Conservation (phyloP, 164 flowering plant genomes). For the Chimonanthus salicifolius region DNA sequence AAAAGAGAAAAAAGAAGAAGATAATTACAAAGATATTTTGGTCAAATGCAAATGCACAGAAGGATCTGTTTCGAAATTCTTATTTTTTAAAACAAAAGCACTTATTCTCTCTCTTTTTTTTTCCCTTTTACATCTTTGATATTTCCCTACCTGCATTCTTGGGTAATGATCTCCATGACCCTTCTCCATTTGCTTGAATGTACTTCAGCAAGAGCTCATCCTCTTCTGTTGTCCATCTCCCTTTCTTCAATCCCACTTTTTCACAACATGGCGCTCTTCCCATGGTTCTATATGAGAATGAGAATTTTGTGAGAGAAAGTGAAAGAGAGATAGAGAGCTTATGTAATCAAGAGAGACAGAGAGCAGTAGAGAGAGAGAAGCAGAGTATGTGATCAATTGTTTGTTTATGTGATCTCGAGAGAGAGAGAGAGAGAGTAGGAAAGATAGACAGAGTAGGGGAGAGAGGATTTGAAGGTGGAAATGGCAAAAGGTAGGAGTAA, state of each 20-base stretch:
- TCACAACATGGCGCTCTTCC: conserved; percentile 96
- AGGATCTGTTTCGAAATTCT: no score
- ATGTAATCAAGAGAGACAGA: no score
- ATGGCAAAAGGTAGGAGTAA: no score
- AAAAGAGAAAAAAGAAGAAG: not conserved
- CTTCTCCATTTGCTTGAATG: conserved; percentile 76
- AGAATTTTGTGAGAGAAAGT: not conserved
- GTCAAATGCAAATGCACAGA: not conserved
- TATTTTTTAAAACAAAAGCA: no score
- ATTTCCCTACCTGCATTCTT: conserved; percentile 71
- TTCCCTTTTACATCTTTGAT: not conserved
- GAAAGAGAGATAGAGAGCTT: no score
- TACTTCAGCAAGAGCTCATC: conserved; percentile 58
- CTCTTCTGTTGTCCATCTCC: conserved; percentile 90
- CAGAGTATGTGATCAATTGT: no score
- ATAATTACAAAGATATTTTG: not conserved
- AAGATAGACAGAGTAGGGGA: no score
- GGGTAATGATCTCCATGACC: conserved; percentile 87
- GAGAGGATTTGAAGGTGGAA: no score
- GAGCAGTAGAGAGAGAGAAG: no score
- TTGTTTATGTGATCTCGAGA: no score
- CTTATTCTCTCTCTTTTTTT: not conserved
- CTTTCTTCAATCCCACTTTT: conserved; percentile 77
- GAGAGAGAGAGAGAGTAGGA: no score
- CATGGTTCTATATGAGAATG: conserved; percentile 25